Conservation (phyloP, 345 rosid genomes). For the Euphorbia pulcherrima region DNA sequence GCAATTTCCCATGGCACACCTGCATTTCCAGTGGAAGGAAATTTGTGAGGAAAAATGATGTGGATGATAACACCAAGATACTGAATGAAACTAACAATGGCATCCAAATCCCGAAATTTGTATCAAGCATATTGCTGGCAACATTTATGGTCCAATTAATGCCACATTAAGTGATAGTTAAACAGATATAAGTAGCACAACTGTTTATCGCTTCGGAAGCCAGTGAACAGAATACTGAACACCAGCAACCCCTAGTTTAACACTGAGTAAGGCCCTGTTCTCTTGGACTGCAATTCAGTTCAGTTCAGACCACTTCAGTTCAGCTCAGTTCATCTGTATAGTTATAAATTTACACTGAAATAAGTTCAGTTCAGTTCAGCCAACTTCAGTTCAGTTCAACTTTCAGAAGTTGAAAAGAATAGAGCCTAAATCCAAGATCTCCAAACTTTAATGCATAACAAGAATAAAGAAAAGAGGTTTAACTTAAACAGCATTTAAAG, state of each 20-base stretch:
- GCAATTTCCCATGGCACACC: constrained; percentile 99
- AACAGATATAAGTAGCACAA: background rate
- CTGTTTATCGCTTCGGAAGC: background rate
- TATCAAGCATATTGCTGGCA: constrained; percentile 1
- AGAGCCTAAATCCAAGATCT: background rate
- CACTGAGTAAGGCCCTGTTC: no score
- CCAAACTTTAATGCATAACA: background rate
- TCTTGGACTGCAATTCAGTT: no score
- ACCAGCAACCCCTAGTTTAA: background rate
- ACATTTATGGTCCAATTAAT: background rate
- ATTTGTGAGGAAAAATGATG: background rate
- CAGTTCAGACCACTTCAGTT: no score
- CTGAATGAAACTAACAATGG: background rate
- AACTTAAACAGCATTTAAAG: background rate
- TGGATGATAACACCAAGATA: background rate
- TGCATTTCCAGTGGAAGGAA: constrained; percentile 30
- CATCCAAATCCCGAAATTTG: constrained; percentile 8
- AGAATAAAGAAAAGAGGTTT: background rate
- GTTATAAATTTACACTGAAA: no score
- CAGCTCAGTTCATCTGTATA: no score
- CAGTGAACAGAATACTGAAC: background rate
- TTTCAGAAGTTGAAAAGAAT: no score
- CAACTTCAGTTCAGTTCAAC: no score
- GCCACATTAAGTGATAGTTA: background rate
- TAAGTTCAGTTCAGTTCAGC: no score